A percentile compares a stretch with the other conserved stretches of the same genome.
Conservation (phyloP, 1,284 basidiomycete genomes). For the Irpex sp. region DNA sequence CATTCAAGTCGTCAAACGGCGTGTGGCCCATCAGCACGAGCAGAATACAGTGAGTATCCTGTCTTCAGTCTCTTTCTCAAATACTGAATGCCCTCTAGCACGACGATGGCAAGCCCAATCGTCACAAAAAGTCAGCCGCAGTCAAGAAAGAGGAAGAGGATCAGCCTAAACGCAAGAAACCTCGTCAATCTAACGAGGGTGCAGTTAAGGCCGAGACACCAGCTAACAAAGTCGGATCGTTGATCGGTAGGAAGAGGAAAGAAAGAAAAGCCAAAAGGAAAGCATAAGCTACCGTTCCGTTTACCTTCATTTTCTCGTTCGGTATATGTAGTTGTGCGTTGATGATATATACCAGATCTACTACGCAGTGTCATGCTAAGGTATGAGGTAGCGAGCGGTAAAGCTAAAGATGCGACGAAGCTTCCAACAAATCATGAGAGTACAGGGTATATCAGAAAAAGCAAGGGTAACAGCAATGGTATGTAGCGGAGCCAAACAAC, state of each 20-base stretch:
- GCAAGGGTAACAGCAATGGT: background rate
- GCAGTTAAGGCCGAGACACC: conserved; percentile 10
- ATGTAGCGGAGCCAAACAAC: background rate
- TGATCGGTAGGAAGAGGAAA: conserved; percentile 34
- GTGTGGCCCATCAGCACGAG: conserved; percentile 46
- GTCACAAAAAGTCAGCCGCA: conserved; percentile 2
- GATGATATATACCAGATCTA: background rate
- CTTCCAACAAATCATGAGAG: background rate
- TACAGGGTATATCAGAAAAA: conserved; percentile 1
- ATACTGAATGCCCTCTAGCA: conserved; percentile 14
- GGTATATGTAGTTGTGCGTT: background rate
- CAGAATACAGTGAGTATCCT: conserved; percentile 18
- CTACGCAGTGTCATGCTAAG: background rate
- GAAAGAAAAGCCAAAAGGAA: conserved; percentile 25
- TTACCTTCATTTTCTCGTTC: background rate
- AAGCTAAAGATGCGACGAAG: background rate
- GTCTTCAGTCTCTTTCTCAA: conserved; percentile 1
- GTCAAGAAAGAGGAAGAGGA: conserved; percentile 16
- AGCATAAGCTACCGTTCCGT: background rate
- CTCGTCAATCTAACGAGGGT: conserved; percentile 18
- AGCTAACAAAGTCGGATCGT: conserved; percentile 23
- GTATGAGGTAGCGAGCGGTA: background rate
- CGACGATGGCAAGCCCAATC: conserved; percentile 17
- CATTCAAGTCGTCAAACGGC: conserved; percentile 77
- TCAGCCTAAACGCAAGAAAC: conserved; percentile 23